Evolutionary conservation across 352 stramenopile species (phyloP).

Genomic region (Pythium aphanidermatum): DNA sequence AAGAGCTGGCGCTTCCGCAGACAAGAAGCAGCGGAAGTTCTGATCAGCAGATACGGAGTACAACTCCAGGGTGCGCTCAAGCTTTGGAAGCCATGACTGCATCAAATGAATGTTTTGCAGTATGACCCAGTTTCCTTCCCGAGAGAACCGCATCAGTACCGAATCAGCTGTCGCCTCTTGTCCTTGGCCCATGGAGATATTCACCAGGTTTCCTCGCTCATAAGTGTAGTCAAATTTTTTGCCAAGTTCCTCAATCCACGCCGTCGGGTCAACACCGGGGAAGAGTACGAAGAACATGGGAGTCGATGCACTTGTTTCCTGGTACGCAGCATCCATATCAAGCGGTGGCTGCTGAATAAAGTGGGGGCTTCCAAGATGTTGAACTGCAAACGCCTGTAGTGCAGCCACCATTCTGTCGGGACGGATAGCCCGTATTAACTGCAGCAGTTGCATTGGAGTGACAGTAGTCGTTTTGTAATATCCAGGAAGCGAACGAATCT

Average conservation of each 20-base stretch:
- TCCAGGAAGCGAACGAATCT: slow-evolving; percentile 87
- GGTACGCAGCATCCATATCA: slow-evolving; percentile 80
- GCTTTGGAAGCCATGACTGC: slow-evolving; percentile 82
- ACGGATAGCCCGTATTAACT: slow-evolving; percentile 75
- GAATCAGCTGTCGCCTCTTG: slow-evolving; percentile 73
- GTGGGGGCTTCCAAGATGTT: slow-evolving; percentile 40
- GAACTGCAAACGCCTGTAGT: slow-evolving; percentile 52
- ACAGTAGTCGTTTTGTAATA: slow-evolving; percentile 46
- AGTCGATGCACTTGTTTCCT: slow-evolving; percentile 86
- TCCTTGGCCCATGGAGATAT: slow-evolving; percentile 89
- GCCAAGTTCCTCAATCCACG: slow-evolving; percentile 79
- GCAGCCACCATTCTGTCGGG: slow-evolving; percentile 79
- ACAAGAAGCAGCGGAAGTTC: slow-evolving; percentile 94
- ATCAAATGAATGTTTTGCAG: slow-evolving; percentile 92
- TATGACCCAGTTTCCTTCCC: slow-evolving; percentile 85
- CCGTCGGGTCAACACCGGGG: slow-evolving; percentile 85
- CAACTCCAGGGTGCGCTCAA: slow-evolving; percentile 74
- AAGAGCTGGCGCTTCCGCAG: slow-evolving; percentile 83
- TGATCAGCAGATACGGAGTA: slow-evolving; percentile 81
- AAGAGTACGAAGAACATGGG: slow-evolving; percentile 92
- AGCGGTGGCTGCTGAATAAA: slow-evolving; percentile 85
- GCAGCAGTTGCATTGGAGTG: slow-evolving; percentile 55
- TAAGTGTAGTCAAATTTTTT: slow-evolving; percentile 81
- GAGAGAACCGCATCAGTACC: slow-evolving; percentile 59
- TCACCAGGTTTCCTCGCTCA: slow-evolving; percentile 64